Base-by-base conservation (phyloP, 148 eudicot species). In the Fagopyrum tataricum region DNA sequence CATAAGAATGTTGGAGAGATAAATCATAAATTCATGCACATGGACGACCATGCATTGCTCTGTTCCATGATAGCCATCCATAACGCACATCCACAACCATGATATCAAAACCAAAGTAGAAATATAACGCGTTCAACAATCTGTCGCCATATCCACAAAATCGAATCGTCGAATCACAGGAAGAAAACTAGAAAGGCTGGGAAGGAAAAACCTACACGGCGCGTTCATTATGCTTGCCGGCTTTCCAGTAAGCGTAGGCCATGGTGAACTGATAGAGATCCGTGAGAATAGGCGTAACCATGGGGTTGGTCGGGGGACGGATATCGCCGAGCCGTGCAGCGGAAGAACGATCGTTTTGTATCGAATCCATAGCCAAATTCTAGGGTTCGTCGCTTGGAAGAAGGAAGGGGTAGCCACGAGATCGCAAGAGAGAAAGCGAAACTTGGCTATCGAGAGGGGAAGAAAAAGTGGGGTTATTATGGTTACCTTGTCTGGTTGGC, bases 221-320 rank as follows among this genome's bases (percentile, higher is more conserved):
- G 62, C 84, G 88, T 23, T 93, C 95, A 72, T 83, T 82, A 40
- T 93, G 97, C 76, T 93, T 93, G 75, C 88, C 86, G 59, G 97
- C 96, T 89, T 91, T 93, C 98, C 98, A 93, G 79, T 91, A 91
- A 78, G 98, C 96, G 82, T 91, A 93, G 39, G 98, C 98, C 98
- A 93, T 90, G 20, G 98, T 93, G 77, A 82, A 89, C 88, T 93
- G 96, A 77, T 93, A 93, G 64, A 87, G 88, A 89, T 93, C 98
- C 18, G 98, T 90, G 6, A 93, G 87, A 8, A 93, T 75, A 48
- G 98, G 98, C 18, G 94, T 86, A 69, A 90, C 98, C 98, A 93
- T 90, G 6, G 98, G 98, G 86, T 93, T 93, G 55, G 97, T 93
- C 9, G 98, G 98, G 6, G 7, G 62, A 47, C 75, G 72, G 69